Percentiles rank a stretch among this genome's conserved stretches.
Evolutionary conservation across 176 grass and related monocot genomes (phyloP).

Genomic region (Puya raimondii): DNA sequence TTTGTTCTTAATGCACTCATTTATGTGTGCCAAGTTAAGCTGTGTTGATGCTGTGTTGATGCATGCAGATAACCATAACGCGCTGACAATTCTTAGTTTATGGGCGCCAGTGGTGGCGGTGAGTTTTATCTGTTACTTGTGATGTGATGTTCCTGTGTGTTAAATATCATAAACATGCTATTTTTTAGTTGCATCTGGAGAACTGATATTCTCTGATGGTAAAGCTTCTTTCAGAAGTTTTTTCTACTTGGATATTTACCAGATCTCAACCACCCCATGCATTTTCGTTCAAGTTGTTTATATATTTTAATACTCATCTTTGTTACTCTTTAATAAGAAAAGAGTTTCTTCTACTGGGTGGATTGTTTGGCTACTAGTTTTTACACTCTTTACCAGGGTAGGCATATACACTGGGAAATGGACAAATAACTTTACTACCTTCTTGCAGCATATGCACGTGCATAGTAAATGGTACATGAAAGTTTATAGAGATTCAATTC

Average conservation of each 20-base stretch:
- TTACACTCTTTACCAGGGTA: no score
- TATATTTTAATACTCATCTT: no score
- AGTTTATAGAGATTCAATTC: no score
- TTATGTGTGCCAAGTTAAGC: not conserved
- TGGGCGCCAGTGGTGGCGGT: conserved; percentile 81
- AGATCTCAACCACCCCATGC: not conserved
- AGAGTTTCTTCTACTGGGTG: no score
- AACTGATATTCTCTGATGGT: not conserved
- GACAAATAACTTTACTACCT: no score
- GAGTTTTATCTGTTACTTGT: conserved; percentile 31
- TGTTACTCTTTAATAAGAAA: no score
- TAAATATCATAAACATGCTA: not conserved
- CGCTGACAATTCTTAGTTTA: conserved; percentile 66
- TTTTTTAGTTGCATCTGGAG: not conserved
- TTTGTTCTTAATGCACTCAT: not conserved
- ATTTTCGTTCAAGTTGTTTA: no score
- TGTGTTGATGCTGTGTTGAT: conserved; percentile 33
- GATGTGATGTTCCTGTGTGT: not conserved
- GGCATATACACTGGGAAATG: no score
- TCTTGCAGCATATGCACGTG: no score
- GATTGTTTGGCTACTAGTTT: no score
- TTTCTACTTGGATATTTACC: not conserved
- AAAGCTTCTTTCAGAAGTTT: not conserved
- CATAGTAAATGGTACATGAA: no score
- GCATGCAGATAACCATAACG: conserved; percentile 88